These are phyloP conservation scores for Sonneratia caseolaris DNA, from an alignment of 345 rosid genomes.

Conservation along the genomic window DNA sequence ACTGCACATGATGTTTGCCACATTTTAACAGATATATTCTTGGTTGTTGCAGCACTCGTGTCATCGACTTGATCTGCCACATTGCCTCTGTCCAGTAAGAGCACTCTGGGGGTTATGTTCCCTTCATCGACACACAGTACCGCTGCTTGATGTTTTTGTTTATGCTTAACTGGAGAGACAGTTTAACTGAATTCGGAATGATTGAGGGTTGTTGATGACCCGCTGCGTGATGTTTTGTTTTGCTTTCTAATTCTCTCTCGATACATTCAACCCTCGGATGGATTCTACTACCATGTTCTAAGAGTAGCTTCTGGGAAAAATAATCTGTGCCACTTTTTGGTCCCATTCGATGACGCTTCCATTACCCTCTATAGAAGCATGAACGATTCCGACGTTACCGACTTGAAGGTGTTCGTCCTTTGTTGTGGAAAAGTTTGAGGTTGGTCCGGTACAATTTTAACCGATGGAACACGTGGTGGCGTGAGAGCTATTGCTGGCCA, in stretches of 20 bases:
- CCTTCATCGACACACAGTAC: background rate
- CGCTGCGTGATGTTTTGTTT: background rate
- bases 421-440: too few species aligned
- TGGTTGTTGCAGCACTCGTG: constrained; percentile 31
- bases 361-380: too few species aligned
- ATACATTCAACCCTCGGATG: background rate
- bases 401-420: too few species aligned
- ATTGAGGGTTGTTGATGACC: background rate
- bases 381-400: too few species aligned
- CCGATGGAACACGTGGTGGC: too few species aligned
- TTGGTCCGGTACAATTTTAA: too few species aligned
- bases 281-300: too few species aligned
- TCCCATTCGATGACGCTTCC: background rate
- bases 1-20: too few species aligned
- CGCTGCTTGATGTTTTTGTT: background rate
- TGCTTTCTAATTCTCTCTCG: background rate
- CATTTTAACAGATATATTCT: background rate
- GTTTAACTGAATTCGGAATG: background rate
- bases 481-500: too few species aligned
- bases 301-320: too few species aligned
- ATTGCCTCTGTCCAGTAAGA: constrained; percentile 9
- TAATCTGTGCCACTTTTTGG: background rate
- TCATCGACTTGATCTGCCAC: constrained; percentile 45
- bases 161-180: background rate
- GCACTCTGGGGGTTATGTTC: background rate